A percentile compares a stretch with the other conserved stretches of the same genome.
phyloP scores from a whole-genome alignment of 495 filamentous ascomycete species.

The Hamigera avellanea region DNA sequence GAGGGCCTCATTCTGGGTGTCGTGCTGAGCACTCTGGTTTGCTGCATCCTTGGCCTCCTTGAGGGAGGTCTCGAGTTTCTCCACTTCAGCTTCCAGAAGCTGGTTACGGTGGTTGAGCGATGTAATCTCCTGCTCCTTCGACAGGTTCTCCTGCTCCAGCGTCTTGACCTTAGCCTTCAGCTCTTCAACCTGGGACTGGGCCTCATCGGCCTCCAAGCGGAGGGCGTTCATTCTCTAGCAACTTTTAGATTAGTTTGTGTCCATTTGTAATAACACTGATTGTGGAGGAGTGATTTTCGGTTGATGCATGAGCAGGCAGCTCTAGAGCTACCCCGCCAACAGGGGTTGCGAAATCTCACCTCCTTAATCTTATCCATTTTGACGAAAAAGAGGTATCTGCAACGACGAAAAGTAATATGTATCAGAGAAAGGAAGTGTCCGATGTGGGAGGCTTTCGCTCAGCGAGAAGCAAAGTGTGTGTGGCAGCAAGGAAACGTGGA shows the following conservation, averaged over 20 bases:
- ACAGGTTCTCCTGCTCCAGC: conserved; percentile 86
- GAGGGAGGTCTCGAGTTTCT: conserved; percentile 69
- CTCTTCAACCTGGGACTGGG: conserved; percentile 68
- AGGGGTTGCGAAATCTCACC: conserved; percentile 42
- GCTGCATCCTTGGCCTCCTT: conserved; percentile 71
- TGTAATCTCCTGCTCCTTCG: conserved; percentile 95
- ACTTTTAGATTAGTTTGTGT: conserved; percentile 10
- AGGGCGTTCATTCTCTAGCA: conserved; percentile 83
- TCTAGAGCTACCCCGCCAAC: conserved; percentile 35
- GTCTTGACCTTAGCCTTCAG: conserved; percentile 74
- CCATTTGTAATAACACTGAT: neutral
- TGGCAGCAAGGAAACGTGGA: conserved; percentile 8
- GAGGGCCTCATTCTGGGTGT: conserved; percentile 77
- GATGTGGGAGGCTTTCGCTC: conserved; percentile 27
- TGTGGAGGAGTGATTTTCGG: neutral
- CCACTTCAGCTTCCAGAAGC: conserved; percentile 77
- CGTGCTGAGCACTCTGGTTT: conserved; percentile 59
- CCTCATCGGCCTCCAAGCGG: conserved; percentile 83
- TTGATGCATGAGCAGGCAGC: conserved; percentile 17
- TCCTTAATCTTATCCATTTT: conserved; percentile 64
- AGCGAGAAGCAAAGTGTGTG: conserved; percentile 26
- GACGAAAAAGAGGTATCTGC: conserved; percentile 4
- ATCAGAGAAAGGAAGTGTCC: conserved; percentile 14
- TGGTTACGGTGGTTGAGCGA: conserved; percentile 87
- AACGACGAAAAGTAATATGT: conserved; percentile 9